phyloP scores from a whole-genome alignment of 495 filamentous ascomycete genomes.

The Xylaria grammica region DNA sequence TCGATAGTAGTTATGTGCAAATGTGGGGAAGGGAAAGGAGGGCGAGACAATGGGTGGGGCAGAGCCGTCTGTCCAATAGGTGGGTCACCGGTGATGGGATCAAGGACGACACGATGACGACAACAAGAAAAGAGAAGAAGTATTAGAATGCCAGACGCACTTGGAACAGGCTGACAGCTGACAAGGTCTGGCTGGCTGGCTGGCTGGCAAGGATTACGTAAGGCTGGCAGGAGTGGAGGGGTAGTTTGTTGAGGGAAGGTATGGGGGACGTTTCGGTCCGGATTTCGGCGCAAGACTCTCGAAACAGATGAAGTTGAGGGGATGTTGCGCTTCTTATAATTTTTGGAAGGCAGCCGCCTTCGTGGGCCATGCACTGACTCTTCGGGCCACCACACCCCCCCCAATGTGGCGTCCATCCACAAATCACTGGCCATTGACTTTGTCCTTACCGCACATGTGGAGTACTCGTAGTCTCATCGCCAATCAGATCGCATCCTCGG shows the following conservation, averaged over 20 bases:
- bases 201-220: slow-evolving; percentile 37
- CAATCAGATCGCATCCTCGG: slow-evolving; percentile 49
- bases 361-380: slow-evolving; percentile 35
- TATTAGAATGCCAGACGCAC: slow-evolving; percentile 22
- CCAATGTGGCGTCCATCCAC: slow-evolving; percentile 40
- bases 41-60: not conserved
- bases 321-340: slow-evolving; percentile 56
- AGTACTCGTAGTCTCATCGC: slow-evolving; percentile 49
- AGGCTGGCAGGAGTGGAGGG: slow-evolving; percentile 35
- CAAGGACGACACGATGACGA: slow-evolving; percentile 21
- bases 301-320: slow-evolving; percentile 51
- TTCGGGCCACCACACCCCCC: slow-evolving; percentile 36
- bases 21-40: not conserved
- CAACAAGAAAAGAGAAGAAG: slow-evolving; percentile 27
- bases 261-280: slow-evolving; percentile 53
- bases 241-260: slow-evolving; percentile 43
- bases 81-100: slow-evolving; percentile 21
- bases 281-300: slow-evolving; percentile 52
- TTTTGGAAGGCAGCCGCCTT: slow-evolving; percentile 39
- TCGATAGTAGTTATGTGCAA: not conserved
- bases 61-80: slow-evolving; percentile 21
- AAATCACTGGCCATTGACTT: slow-evolving; percentile 29
- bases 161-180: slow-evolving; percentile 36
- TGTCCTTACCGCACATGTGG: slow-evolving; percentile 37
- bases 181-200: slow-evolving; percentile 23